Evolutionary conservation across 2,329 filamentous ascomycete genomes (phyloP).

Genomic region (Paecilomyces sp.): DNA sequence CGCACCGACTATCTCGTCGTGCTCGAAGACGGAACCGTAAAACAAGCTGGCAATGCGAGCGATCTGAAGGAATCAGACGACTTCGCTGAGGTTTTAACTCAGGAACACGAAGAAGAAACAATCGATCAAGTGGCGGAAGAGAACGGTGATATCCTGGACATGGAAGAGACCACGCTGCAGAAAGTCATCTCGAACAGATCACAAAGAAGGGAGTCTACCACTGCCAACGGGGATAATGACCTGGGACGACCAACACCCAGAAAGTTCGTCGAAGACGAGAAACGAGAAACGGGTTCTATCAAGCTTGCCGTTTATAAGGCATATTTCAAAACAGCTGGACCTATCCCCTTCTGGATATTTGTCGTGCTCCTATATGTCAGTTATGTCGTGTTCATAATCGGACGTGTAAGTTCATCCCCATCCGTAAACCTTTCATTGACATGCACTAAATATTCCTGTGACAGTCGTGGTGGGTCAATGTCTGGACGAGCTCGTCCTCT

Average conservation of each 20-base stretch:
- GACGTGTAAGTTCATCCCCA: constrained; percentile 28
- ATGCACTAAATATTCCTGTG: background rate
- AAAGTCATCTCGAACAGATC: constrained; percentile 34
- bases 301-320: constrained; percentile 59
- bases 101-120: constrained; percentile 37
- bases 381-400: constrained; percentile 50
- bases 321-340: constrained; percentile 62
- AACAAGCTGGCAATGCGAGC: constrained; percentile 57
- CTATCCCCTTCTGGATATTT: constrained; percentile 52
- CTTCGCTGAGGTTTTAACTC: constrained; percentile 35
- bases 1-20: constrained; percentile 68
- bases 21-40: constrained; percentile 60
- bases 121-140: constrained; percentile 29
- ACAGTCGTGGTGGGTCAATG: constrained; percentile 42
- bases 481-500: constrained; percentile 36
- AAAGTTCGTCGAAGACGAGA: constrained; percentile 71
- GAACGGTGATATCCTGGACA: constrained; percentile 19
- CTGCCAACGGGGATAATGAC: constrained; percentile 10
- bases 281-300: constrained; percentile 63
- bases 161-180: constrained; percentile 38
- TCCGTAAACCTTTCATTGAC: background rate
- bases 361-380: constrained; percentile 49
- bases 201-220: constrained; percentile 4
- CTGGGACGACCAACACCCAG: constrained; percentile 42
- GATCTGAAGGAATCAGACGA: constrained; percentile 43